Evolutionary conservation across 305 asterid species (phyloP).

Genomic region (Coffea humblotiana): DNA sequence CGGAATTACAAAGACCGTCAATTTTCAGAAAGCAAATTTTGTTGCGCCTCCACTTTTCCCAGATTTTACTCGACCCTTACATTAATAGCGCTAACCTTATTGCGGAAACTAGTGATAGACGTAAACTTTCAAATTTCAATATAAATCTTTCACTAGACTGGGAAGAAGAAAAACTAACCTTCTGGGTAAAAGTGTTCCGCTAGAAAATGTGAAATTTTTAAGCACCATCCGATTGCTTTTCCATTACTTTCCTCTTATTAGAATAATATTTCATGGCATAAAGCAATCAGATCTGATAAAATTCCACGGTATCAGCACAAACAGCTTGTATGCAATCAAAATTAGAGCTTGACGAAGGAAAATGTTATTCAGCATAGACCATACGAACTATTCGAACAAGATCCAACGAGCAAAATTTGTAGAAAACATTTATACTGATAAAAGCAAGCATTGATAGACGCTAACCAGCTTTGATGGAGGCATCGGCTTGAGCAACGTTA

Average conservation of each 20-base stretch:
- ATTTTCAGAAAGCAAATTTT: background rate
- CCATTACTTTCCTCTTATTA: background rate
- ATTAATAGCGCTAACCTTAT: background rate
- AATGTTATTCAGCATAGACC: background rate
- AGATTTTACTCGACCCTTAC: background rate
- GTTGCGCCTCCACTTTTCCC: background rate
- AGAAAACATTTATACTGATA: background rate
- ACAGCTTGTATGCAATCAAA: background rate
- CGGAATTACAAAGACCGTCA: background rate
- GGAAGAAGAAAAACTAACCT: background rate
- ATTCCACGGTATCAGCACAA: background rate
- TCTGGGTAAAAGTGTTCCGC: background rate
- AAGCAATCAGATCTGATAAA: conserved; percentile 11
- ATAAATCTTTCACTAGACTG: background rate
- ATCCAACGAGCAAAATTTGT: background rate
- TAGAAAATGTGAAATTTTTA: background rate
- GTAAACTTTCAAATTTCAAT: background rate
- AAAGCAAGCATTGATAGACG: background rate
- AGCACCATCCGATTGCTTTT: background rate
- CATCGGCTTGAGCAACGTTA: conserved; percentile 94
- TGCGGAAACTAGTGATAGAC: background rate
- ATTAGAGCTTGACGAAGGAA: background rate
- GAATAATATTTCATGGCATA: background rate
- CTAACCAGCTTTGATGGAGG: conserved; percentile 87
- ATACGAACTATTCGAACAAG: background rate